Evolutionary conservation across 495 filamentous ascomycete genomes (phyloP), one percentile per base, ranked within the genome.

Genomic region (Lasiosphaeria ovina): DNA sequence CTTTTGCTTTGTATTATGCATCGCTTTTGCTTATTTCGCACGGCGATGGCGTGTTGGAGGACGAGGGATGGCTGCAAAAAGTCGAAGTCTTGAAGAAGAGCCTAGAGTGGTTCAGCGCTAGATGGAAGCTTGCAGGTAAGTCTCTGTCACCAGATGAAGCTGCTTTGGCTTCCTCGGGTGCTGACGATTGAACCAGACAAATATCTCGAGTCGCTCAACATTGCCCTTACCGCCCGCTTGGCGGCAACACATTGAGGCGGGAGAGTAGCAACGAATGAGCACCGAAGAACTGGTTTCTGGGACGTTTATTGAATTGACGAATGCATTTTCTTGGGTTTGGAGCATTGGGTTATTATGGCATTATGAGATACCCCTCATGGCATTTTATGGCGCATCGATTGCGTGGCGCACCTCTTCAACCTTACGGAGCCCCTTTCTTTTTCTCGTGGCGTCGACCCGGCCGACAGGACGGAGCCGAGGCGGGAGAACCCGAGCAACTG

Each of bases 111-210:
- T 14, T 62, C 6, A 53, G 56, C 1, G 55, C 36, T 35, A 56
- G 71, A 54, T 73, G 71, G 71, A 68, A 61, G 59, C 64, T 71
- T 58, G 65, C 66, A 10, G 68, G 70, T 69, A 44, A 64, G 70
- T 63, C 4, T 0, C 17, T n/a, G 16, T 10, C 7, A 6, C 16
- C 12, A 36, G 31, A 11, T 9, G 7, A 17, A 11, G 10, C 7
- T 61, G 16, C 17, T 52, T 34, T 38, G 14, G 31, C 32, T 50
- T 53, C 9, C 0, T 4, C 14, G 1, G 16, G 34, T 54, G 36
- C 44, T 57, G 6, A 48, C 42, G 4, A 32, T 6, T 6, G 5
- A 12, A 3, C 3, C 14, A 63, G 61, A 59, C 11, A 38, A 54
- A 45, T 61, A 65, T 58, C 38, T 58, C 11, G 55, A 61, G 40